Evolutionary conservation across 345 rosid genomes (phyloP).

Genomic region (Boechera retrofracta): DNA sequence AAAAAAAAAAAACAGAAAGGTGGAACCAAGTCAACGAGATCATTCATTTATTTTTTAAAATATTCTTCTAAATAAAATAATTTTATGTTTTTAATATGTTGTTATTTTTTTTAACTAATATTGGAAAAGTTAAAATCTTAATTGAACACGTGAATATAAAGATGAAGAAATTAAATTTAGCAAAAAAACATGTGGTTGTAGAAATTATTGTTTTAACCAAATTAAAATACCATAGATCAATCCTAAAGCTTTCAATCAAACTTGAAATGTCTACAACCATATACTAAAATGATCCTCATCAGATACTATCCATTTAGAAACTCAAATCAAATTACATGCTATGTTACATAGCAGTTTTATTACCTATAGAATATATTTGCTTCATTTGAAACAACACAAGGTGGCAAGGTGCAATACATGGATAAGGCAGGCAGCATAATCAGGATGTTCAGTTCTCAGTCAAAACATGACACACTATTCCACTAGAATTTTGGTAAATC

Average conservation of each 20-base stretch:
- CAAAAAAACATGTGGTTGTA: not conserved
- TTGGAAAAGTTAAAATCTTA: not conserved
- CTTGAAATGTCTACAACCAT: constrained; percentile 7
- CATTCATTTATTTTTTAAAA: not conserved
- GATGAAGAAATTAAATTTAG: not conserved
- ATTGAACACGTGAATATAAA: not conserved
- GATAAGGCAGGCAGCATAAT: not conserved
- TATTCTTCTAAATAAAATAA: not conserved
- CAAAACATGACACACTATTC: not conserved
- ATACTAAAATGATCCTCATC: not conserved
- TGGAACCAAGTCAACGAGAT: constrained; percentile 12
- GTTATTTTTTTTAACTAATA: too few species aligned
- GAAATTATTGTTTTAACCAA: not conserved
- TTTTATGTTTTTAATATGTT: not conserved
- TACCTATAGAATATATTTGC: not conserved
- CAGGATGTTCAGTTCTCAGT: not conserved
- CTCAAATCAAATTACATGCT: too few species aligned
- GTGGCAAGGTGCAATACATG: constrained; percentile 7
- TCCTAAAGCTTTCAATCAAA: not conserved
- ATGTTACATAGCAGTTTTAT: not conserved
- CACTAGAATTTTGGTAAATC: constrained; percentile 32
- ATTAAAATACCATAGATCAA: not conserved
- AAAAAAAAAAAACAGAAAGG: not conserved
- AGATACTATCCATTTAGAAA: not conserved
- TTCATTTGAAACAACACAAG: constrained; percentile 16